Percentiles rank a stretch among this genome's conserved stretches.
These are phyloP conservation scores for Aciculosporium take DNA, from an alignment of 2,329 filamentous ascomycete genomes.

Conservation along the genomic window DNA sequence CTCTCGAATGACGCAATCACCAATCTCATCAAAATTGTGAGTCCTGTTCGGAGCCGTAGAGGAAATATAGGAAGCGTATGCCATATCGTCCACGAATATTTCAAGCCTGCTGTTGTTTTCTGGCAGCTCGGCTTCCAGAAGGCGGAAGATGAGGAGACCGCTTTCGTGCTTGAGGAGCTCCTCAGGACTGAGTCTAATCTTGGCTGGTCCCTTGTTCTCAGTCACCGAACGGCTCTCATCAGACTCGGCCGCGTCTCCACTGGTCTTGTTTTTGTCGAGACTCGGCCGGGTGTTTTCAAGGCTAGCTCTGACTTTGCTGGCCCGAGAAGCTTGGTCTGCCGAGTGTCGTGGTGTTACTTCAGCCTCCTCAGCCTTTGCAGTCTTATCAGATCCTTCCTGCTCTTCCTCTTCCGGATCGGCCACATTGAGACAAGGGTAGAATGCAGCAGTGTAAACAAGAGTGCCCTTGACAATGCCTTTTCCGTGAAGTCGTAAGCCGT, in stretches of 20 bases:
- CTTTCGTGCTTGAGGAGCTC: conserved; percentile 79
- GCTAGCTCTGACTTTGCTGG: conserved; percentile 30
- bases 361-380: conserved; percentile 1
- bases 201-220: conserved; percentile 46
- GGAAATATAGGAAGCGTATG: conserved; percentile 77
- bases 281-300: conserved; percentile 14
- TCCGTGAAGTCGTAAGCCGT: conserved; percentile 58
- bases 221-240: conserved; percentile 21
- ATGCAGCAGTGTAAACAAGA: conserved; percentile 70
- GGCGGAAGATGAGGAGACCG: conserved; percentile 84
- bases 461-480: conserved; percentile 64
- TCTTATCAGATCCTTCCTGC: conserved; percentile 25
- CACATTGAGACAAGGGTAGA: conserved; percentile 80
- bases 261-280: neutral
- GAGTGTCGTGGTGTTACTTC: conserved; percentile 6
- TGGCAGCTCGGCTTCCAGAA: conserved; percentile 77
- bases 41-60: conserved; percentile 55
- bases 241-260: conserved; percentile 13
- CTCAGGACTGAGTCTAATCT: conserved; percentile 63
- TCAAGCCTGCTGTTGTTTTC: conserved; percentile 66
- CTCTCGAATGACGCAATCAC: conserved; percentile 90
- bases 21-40: conserved; percentile 76
- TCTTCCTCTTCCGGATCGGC: conserved; percentile 82
- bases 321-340: conserved; percentile 14
- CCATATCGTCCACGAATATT: conserved; percentile 85